Evolutionary conservation across 352 stramenopile species (phyloP), one percentile per base, ranked within the genome.

Genomic region (Phytophthora syringae): DNA sequence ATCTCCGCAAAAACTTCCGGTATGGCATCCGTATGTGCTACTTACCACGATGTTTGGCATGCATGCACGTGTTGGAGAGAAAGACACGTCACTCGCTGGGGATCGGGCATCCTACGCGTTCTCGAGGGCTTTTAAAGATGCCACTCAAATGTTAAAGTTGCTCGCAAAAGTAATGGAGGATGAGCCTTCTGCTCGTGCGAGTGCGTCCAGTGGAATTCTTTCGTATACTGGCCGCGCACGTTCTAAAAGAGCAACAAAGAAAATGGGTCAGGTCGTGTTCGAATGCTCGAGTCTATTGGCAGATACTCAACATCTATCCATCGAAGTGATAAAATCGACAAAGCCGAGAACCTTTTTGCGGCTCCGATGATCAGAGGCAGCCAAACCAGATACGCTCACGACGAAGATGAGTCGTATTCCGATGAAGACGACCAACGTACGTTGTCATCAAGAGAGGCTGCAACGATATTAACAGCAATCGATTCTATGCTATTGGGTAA

Each of bases 21-120:
- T 94, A 30, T 95, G 87, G 87, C 87, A 95, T 64, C 85, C 87
- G 16, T 95, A 91, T 24, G 86, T 93, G 15, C 67, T 95, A 18
- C 63, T 95, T 9, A 94, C 87, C 25, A 95, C 87, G 28, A 72
- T 95, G 11, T 95, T 93, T 45, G 87, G 87, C 3, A 90, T 95
- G 82, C 84, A 93, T 52, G 84, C 87, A 9, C 85, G 85, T 52
- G 86, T 95, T 44, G 86, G 84, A 22, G 69, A 92, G 21, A 92
- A 90, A 55, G 76, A 93, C 64, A 93, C 85, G 10, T 77, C 68
- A 37, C 74, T 95, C 47, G 84, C 84, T n/a, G 77, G 71, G 27
- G 86, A 95, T 43, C 56, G 64, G 12, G 78, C 81, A 0, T 58
- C 74, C 10, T 92, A 84, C 43, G 77, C 84, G 48, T 93, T 94